phyloP scores from a whole-genome alignment of 2,329 filamentous ascomycete species.

The Aspergillus brasiliensis region DNA sequence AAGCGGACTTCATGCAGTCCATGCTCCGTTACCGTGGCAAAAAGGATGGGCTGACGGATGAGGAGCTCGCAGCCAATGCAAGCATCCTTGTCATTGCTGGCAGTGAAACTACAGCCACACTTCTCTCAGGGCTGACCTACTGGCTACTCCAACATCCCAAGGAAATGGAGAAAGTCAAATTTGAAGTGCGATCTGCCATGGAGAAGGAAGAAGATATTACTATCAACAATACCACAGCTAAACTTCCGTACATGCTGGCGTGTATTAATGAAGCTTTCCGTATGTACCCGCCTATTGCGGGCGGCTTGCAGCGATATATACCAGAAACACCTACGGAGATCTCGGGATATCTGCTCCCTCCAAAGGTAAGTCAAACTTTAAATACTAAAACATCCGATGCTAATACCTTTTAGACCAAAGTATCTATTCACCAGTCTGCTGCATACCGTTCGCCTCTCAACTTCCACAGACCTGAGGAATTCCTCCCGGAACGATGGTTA shows the following conservation, averaged over 20 bases:
- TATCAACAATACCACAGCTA: constrained; percentile 22
- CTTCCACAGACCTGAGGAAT: constrained; percentile 49
- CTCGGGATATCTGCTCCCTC: constrained; percentile 10
- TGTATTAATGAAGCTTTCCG: constrained; percentile 46
- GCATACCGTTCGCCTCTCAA: constrained; percentile 47
- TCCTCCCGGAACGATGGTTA: constrained; percentile 53
- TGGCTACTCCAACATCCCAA: constrained; percentile 41
- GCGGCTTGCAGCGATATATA: constrained; percentile 17
- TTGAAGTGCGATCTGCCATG: constrained; percentile 43
- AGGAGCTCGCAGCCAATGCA: constrained; percentile 40
- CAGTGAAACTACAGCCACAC: constrained; percentile 48
- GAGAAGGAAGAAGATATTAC: constrained; percentile 31
- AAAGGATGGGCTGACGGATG: constrained; percentile 17
- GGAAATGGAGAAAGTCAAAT: constrained; percentile 30
- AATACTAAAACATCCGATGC: too few species aligned
- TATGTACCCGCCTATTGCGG: constrained; percentile 37
- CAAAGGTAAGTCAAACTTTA: constrained; percentile 3
- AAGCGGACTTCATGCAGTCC: constrained; percentile 19
- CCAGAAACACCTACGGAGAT: not conserved
- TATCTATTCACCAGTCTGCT: constrained; percentile 48
- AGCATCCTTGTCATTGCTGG: constrained; percentile 44
- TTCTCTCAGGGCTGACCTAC: constrained; percentile 46
- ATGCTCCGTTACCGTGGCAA: constrained; percentile 18
- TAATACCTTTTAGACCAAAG: constrained; percentile 37
- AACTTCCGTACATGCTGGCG: constrained; percentile 44